These are phyloP conservation scores for Metarhizium sp. DNA, from an alignment of 2,329 filamentous ascomycete species.

Conservation along the genomic window DNA sequence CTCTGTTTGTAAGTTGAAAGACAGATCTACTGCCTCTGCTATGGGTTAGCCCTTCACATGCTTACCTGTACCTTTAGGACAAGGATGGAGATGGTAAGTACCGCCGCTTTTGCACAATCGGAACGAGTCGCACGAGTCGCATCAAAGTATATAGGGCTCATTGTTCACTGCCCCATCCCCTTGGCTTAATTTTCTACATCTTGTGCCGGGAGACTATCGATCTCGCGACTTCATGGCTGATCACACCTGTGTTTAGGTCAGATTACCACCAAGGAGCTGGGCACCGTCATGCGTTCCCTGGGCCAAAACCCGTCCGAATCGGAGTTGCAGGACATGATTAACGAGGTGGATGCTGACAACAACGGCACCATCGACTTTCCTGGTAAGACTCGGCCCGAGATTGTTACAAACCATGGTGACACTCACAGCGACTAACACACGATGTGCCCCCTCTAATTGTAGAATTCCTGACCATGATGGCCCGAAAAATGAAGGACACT, in stretches of 20 bases:
- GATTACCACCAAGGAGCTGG: slow-evolving; percentile 86
- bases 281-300: slow-evolving; percentile 83
- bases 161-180: not conserved
- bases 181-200: not conserved
- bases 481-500: slow-evolving; percentile 88
- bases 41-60: not conserved
- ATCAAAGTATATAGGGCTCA: not conserved
- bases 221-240: not conserved
- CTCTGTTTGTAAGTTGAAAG: slow-evolving; percentile 78
- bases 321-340: slow-evolving; percentile 89
- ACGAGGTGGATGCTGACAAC: slow-evolving; percentile 87
- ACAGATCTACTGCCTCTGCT: not conserved
- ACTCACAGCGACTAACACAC: not conserved
- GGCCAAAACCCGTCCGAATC: slow-evolving; percentile 87
- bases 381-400: slow-evolving; percentile 42
- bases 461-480: slow-evolving; percentile 94
- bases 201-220: not conserved
- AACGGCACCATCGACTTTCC: slow-evolving; percentile 89
- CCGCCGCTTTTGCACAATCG: too few relatives aligned
- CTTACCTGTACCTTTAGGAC: slow-evolving; percentile 47
- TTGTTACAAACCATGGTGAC: not conserved
- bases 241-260: slow-evolving; percentile 47
- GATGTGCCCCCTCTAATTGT: slow-evolving; percentile 3
- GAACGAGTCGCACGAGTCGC: not conserved
- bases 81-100: slow-evolving; percentile 85